Evolutionary conservation across 306 rosid genomes (phyloP), one percentile per base, ranked within the genome.

Genomic region (Myrica gale): DNA sequence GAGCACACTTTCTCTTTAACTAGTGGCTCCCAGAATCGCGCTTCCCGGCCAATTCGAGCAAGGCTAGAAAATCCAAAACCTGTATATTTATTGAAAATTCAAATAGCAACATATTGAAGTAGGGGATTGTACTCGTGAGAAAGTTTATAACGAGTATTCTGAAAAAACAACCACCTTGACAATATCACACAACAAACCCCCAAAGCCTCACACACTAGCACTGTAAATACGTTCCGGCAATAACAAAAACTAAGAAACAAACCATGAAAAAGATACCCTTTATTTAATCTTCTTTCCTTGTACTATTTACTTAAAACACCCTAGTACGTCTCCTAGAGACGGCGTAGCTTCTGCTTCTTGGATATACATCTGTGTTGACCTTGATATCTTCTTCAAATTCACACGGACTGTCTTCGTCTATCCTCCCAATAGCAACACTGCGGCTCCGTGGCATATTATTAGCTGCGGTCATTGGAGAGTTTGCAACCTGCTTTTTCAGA

Each of bases 381-480:
- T 76, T 73, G 58, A 74, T 13, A n/a, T 74, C 84, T 16, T 79
- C 89, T 26, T 71, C 83, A 58, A 82, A 85, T 1, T 91, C 90
- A 71, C 81, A 85, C 0, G 88, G 41, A 54, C 82, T 60, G 52
- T 91, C 88, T 70, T 93, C 98, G 6, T 93, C 92, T 12, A 93
- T 93, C 80, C 79, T 86, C 69, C 89, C 90, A 26, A 91, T 69
- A 7, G 81, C 90, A 0, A 82, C 84, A 41, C 93, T 88, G 1
- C 52, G 83, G 75, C 90, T 79, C 70, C 88, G 83, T 32, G 83
- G 23, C 52, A 84, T 21, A 11, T 50, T 71, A 5, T 3, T 60
- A 0, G 77, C 37, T 12, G 32, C 48, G 0, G 67, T 20, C 69
- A 46, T 48, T 44, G 57, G 65, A 53, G 78, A 50, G 44, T 50